Base-by-base conservation (phyloP, 2,329 filamentous ascomycete species). In the Zasmidium cellare region DNA sequence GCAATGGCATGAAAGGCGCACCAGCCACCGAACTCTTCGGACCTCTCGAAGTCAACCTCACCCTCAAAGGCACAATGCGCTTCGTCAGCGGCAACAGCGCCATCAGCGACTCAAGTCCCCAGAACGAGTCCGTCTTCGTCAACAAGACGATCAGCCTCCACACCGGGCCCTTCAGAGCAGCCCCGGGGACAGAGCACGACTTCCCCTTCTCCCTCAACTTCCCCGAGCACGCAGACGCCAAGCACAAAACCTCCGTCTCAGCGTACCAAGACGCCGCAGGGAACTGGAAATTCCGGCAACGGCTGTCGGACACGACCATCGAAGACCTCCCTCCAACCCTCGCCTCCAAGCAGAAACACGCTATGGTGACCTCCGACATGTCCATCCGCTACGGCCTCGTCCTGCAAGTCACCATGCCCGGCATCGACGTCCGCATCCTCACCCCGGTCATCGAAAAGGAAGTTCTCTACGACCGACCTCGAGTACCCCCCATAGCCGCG, bases 391-490 rank as follows among this genome's bases (percentile, higher is more conserved):
- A 64, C 31, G 48, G 44, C 2, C 19, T 62, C 5, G 35, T 28
- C 28, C 44, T 53, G 35, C 47, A 41, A 14, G 57, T 51, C 5
- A 45, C 38, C 2, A 61, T 64, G 59, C 59, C 59, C 19, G 58
- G 58, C 3, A 57, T 64, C 35, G 56, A 61, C 28, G 55, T 61
- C 1, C 52, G 57, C 6, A 51, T 64, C 14, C 31, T 56, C 12
- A 24, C 58, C 23, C 55, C 46, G 7, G 31, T 47, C 7, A 22
- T 41, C 19, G 18, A 22, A 6, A 28, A 28, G 23, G 38, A 46
- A 3, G 22, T 64, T 3, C 41, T 56, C 12, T 64, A 64, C 46
- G 59, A 64, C 16, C 57, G 56, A 44, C 59, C 61, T 22, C 55
- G 55, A 18, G 52, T 63, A 9, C 59, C 59, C 11, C 44, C 45